Evolutionary conservation across 345 rosid genomes (phyloP).

Genomic region (Rubroshorea leprosula): DNA sequence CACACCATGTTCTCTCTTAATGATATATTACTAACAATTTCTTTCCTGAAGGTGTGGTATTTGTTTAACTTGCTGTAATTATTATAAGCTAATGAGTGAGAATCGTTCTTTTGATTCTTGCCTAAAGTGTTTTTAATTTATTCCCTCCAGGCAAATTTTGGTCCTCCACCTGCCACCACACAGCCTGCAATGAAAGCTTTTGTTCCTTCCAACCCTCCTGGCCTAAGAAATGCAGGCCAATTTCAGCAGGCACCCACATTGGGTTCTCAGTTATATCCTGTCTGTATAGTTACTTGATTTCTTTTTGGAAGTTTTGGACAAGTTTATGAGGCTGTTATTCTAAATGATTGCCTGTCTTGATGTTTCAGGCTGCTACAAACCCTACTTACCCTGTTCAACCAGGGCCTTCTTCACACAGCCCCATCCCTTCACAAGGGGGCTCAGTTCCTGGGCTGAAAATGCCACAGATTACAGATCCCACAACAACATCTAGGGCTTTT

Average conservation of each 20-base stretch:
- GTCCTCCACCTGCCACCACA: conserved; percentile 37
- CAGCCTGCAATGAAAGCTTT: conserved; percentile 67
- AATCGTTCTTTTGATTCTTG: neutral
- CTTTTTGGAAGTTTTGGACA: neutral
- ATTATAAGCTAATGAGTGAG: neutral
- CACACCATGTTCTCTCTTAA: too few relatives aligned
- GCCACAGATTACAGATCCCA: conserved; percentile 55
- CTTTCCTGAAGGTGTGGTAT: neutral
- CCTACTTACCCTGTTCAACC: conserved; percentile 51
- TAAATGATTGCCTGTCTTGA: conserved; percentile 15
- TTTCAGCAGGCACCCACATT: conserved; percentile 72
- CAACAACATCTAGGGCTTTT: conserved; percentile 42
- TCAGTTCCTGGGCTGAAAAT: conserved; percentile 45
- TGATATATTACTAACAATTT: too few relatives aligned
- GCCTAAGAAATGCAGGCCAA: conserved; percentile 70
- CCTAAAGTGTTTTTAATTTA: conserved; percentile 1
- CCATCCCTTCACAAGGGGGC: conserved; percentile 44
- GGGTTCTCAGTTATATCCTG: conserved; percentile 79
- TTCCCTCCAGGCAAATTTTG: conserved; percentile 46
- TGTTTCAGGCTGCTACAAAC: conserved; percentile 52
- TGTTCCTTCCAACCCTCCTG: conserved; percentile 75
- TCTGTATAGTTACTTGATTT: conserved; percentile 31
- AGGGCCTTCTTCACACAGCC: conserved; percentile 44
- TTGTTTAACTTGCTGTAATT: neutral
- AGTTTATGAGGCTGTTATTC: conserved; percentile 6